Base-by-base conservation (phyloP, 2,329 filamentous ascomycete genomes). In the Penicillium sp. region DNA sequence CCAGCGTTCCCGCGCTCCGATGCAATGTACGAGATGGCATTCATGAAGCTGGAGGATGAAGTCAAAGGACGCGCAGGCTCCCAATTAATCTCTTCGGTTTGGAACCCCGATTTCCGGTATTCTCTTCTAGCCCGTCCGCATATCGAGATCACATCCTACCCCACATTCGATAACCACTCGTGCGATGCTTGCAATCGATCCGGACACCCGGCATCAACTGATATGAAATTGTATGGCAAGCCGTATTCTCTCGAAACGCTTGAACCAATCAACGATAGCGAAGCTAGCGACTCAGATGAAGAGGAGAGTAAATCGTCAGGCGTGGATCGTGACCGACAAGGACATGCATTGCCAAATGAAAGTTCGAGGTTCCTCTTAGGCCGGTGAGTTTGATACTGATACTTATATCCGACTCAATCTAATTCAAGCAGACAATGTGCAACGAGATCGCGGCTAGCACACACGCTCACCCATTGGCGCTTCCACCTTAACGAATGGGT, bases 401-500 rank as follows among this genome's bases (percentile, higher is more conserved):
- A 25, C 16, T 27, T 39, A 8, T 46, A 2, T 10, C 2, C 11
- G 23, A 29, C 10, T 25, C 43, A 26, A 49, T 47, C 25, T 48
- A 19, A 9, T 13, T 6, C 27, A 35, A 26, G 44, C 50, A 77
- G 77, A 59, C 80, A 81, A 58, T 90, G 87, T 76, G 84, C 82
- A 67, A 75, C 77, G 31, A 88, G 88, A 62, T 89, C 90, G 0
- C 80, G 86, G 62, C 87, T 87, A 39, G 88, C 89, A 0, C 90
- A 93, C 68, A 83, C 82, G 1, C 80, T 93, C 3, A 81, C 86
- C 4, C 91, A 95, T 74, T 93, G 91, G 91, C 88, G 88, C 55
- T 85, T 84, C 58, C 84, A 87, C 46, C 83, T 93, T n/a, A 88
- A 90, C 67, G 82, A 88, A 62, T 90, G 84, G 82, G 87, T 93